Percentiles rank a stretch among this genome's conserved stretches.
phyloP scores from a whole-genome alignment of 768 basidiomycete genomes.

The Hericium alpestre region DNA sequence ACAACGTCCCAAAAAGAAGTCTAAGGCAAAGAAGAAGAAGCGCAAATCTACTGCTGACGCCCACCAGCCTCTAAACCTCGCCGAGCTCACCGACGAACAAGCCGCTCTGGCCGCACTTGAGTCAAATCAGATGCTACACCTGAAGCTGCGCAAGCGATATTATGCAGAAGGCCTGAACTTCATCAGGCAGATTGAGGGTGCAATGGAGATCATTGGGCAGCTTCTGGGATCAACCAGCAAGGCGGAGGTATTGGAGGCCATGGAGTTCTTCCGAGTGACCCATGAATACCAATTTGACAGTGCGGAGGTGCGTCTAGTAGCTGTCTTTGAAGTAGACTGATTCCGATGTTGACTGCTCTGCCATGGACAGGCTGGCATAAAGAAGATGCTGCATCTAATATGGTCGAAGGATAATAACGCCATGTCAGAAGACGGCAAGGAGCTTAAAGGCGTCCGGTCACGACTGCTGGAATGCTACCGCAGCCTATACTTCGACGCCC shows the following conservation, averaged over 20 bases:
- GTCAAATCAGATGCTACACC: constrained; percentile 49
- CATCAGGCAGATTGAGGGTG: constrained; percentile 56
- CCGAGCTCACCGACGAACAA: constrained; percentile 58
- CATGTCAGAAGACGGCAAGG: constrained; percentile 63
- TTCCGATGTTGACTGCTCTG: neutral
- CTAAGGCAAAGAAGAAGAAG: constrained; percentile 32
- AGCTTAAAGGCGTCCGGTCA: constrained; percentile 81
- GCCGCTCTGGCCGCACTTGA: constrained; percentile 60
- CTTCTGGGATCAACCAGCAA: constrained; percentile 82
- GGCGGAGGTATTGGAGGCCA: constrained; percentile 71
- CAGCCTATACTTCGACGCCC: constrained; percentile 77
- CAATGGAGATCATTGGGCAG: constrained; percentile 63
- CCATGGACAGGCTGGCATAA: constrained; percentile 61
- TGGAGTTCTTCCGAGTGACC: constrained; percentile 82
- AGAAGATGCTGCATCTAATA: constrained; percentile 93
- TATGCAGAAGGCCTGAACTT: constrained; percentile 79
- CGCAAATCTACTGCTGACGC: constrained; percentile 44
- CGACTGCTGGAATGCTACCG: constrained; percentile 84
- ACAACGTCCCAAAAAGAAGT: constrained; percentile 4
- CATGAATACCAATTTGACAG: constrained; percentile 72
- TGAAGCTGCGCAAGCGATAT: constrained; percentile 75
- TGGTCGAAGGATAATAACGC: constrained; percentile 90
- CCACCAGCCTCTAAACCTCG: constrained; percentile 40
- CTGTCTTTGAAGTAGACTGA: neutral
- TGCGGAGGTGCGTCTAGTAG: constrained; percentile 46